Evolutionary conservation across 2,329 filamentous ascomycete genomes (phyloP).

Genomic region (Ophidiomyces ophidiicola): DNA sequence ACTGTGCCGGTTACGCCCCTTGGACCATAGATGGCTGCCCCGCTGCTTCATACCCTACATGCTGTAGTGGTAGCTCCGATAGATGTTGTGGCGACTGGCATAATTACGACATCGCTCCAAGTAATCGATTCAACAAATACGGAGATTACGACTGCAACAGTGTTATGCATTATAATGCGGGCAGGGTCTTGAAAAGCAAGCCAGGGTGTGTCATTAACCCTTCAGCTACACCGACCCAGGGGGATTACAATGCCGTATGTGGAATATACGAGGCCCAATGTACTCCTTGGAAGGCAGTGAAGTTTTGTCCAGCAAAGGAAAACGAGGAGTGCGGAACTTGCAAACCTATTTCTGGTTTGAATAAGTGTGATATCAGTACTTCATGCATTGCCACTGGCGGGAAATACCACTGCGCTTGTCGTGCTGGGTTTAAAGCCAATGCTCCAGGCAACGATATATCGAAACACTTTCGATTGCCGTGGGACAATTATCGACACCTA

Average conservation of each 20-base stretch:
- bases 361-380: constrained; percentile 10
- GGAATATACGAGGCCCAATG: constrained; percentile 5
- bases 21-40: constrained; percentile 4
- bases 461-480: constrained; percentile 8
- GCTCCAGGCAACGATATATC: constrained; percentile 4
- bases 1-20: constrained; percentile 6
- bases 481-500: constrained; percentile 8
- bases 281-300: constrained; percentile 4
- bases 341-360: constrained; percentile 7
- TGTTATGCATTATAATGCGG: constrained; percentile 7
- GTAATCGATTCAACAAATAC: constrained; percentile 2
- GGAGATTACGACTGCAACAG: constrained; percentile 9
- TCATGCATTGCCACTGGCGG: constrained; percentile 7
- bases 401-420: constrained; percentile 10
- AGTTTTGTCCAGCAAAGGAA: constrained; percentile 1
- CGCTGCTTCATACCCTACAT: constrained; percentile 2
- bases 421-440: constrained; percentile 4
- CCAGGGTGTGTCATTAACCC: constrained; percentile 5
- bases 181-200: constrained; percentile 5
- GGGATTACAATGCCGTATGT: constrained; percentile 7
- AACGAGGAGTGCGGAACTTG: constrained; percentile 4
- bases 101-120: constrained; percentile 6
- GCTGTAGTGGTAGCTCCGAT: constrained; percentile 5
- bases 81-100: constrained; percentile 7
- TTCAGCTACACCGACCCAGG: constrained; percentile 2